These are phyloP conservation scores for Hymenoscyphus fructigenus DNA, from an alignment of 2,329 filamentous ascomycete species.

Conservation along the genomic window DNA sequence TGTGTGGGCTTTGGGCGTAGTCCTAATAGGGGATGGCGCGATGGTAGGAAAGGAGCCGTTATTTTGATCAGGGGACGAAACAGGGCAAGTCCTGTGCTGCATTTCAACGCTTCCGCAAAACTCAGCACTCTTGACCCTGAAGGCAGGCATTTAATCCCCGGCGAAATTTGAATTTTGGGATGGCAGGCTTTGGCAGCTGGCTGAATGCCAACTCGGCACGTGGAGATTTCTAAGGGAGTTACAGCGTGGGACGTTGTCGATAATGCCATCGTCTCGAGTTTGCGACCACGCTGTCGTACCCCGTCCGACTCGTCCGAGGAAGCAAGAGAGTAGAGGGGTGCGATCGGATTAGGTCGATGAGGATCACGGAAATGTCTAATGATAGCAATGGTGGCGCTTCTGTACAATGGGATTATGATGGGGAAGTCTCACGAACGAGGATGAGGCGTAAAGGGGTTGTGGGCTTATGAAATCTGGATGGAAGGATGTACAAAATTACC, in stretches of 20 bases:
- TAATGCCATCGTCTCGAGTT: neutral
- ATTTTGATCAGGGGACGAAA: neutral
- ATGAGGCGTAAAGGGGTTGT: constrained; percentile 2
- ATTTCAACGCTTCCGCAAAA: neutral
- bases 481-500: neutral
- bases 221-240: neutral
- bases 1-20: neutral
- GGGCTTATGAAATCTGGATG: constrained; percentile 1
- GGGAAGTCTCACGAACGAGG: neutral
- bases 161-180: neutral
- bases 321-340: neutral
- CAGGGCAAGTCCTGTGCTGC: neutral
- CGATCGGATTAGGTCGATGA: neutral
- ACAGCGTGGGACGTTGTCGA: neutral
- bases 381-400: constrained; percentile 1
- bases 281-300: neutral
- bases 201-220: too few species aligned
- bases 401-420: neutral
- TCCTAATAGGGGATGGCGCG: neutral
- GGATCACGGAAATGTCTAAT: neutral
- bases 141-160: neutral
- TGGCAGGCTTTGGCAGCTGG: neutral
- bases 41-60: neutral
- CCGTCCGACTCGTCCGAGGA: neutral
- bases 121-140: neutral